phyloP scores from a whole-genome alignment of 805 yeast species.

The Candida sanyiensis region DNA sequence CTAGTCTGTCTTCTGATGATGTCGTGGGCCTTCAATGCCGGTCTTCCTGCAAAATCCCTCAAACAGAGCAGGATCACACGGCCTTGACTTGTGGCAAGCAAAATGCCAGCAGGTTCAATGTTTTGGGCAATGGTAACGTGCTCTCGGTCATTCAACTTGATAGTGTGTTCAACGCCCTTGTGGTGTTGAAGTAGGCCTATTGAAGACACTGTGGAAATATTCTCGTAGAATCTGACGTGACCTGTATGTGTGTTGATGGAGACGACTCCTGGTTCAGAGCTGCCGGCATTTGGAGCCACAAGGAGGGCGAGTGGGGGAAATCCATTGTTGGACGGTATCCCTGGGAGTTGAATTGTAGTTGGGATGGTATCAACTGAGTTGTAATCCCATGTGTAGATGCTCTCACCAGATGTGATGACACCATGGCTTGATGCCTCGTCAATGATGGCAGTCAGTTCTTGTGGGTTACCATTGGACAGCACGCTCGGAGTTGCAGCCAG shows the following conservation, averaged over 20 bases:
- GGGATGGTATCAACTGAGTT: constrained; percentile 57
- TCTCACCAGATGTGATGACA: constrained; percentile 29
- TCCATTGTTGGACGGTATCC: constrained; percentile 22
- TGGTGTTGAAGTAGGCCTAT: constrained; percentile 46
- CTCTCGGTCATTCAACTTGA: constrained; percentile 49
- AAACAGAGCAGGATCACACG: constrained; percentile 57
- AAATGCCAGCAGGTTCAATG: constrained; percentile 70
- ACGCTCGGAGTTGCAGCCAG: constrained; percentile 49
- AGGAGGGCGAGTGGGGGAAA: constrained; percentile 49
- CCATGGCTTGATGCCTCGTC: constrained; percentile 28
- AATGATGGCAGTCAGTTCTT: constrained; percentile 23
- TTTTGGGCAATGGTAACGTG: constrained; percentile 48
- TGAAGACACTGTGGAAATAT: constrained; percentile 65
- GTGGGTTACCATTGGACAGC: constrained; percentile 8
- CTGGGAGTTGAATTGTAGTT: constrained; percentile 45
- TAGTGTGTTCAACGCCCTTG: constrained; percentile 29
- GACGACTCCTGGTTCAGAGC: constrained; percentile 61
- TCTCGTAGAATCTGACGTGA: constrained; percentile 60
- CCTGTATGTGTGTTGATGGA: constrained; percentile 59
- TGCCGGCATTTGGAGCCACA: constrained; percentile 50
- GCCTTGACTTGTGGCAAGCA: constrained; percentile 64
- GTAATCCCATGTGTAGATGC: constrained; percentile 65
- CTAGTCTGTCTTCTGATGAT: constrained; percentile 29
- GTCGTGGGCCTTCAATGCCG: constrained; percentile 30
- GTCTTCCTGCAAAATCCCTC: constrained; percentile 64